Percentiles rank a stretch among this genome's conserved stretches.
Evolutionary conservation across 2,329 filamentous ascomycete species (phyloP).

Genomic region (Alternaria tenuissima): DNA sequence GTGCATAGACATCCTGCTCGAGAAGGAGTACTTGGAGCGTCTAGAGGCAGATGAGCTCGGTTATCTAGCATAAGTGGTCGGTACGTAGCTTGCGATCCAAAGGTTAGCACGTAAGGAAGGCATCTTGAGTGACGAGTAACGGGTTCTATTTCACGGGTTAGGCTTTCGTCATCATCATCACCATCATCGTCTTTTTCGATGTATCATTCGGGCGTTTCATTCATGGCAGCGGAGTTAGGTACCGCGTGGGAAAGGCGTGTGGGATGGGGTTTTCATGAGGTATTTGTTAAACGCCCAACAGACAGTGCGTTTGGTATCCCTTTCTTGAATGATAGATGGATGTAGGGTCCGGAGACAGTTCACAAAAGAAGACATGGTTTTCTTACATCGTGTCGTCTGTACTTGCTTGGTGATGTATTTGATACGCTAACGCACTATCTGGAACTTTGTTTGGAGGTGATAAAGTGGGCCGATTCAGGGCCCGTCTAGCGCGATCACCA

Average conservation of each 20-base stretch:
- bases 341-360: neutral
- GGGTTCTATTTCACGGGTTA: constrained; percentile 10
- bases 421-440: neutral
- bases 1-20: constrained; percentile 96
- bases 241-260: constrained; percentile 1
- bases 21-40: constrained; percentile 98
- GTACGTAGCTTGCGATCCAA: neutral
- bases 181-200: constrained; percentile 1
- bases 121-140: constrained; percentile 16
- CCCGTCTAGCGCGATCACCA: neutral
- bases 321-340: neutral
- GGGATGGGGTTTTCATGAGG: neutral
- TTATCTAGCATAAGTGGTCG: constrained; percentile 77
- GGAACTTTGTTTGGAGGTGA: neutral
- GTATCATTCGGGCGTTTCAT: constrained; percentile 17
- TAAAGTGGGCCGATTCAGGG: neutral
- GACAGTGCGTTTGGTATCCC: neutral
- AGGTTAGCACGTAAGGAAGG: neutral
- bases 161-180: constrained; percentile 11
- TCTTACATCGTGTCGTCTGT: neutral
- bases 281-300: neutral
- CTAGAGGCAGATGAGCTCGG: constrained; percentile 93
- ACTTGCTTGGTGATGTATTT: neutral
- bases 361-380: neutral
- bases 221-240: constrained; percentile 2